Evolutionary conservation across 2,329 filamentous ascomycete species (phyloP).

Genomic region (Davidsoniella virescens): DNA sequence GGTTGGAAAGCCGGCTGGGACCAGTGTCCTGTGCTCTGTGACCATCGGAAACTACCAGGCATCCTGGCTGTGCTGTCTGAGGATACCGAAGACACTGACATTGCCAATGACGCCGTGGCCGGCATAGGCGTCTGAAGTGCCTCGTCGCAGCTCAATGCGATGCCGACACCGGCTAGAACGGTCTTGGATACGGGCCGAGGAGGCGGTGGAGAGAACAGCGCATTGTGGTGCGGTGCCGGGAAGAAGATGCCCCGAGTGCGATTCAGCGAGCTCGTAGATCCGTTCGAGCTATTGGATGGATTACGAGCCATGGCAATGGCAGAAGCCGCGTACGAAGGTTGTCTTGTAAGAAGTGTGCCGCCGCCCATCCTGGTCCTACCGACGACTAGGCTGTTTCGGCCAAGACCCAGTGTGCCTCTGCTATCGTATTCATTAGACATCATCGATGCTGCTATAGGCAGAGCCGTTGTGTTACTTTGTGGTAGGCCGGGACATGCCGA

Average conservation of each 20-base stretch:
- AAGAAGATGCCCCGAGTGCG: slow-evolving; percentile 7
- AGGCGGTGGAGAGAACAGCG: slow-evolving; percentile 4
- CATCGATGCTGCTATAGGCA: slow-evolving; percentile 5
- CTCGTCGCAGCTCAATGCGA: slow-evolving; percentile 6
- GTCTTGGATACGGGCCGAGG: background rate
- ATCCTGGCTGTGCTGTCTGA: background rate
- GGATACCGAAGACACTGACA: slow-evolving; percentile 6
- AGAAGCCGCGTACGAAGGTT: slow-evolving; percentile 1
- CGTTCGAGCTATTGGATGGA: background rate
- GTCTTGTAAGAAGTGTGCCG: background rate
- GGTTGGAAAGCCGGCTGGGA: background rate
- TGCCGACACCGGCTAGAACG: slow-evolving; percentile 1
- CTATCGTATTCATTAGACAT: background rate
- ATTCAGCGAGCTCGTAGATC: background rate
- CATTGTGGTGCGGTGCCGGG: slow-evolving; percentile 3
- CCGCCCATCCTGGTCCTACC: background rate
- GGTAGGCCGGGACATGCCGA: background rate
- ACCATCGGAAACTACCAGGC: slow-evolving; percentile 1
- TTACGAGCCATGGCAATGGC: slow-evolving; percentile 4
- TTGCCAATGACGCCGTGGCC: background rate
- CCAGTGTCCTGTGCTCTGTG: background rate
- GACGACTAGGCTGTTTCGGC: too few relatives aligned
- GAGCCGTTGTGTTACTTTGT: background rate
- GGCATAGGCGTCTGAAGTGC: slow-evolving; percentile 1
- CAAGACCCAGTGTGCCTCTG: background rate